These are phyloP conservation scores for Diaporthe nobilis DNA, from an alignment of 2,329 filamentous ascomycete genomes.

Conservation along the genomic window DNA sequence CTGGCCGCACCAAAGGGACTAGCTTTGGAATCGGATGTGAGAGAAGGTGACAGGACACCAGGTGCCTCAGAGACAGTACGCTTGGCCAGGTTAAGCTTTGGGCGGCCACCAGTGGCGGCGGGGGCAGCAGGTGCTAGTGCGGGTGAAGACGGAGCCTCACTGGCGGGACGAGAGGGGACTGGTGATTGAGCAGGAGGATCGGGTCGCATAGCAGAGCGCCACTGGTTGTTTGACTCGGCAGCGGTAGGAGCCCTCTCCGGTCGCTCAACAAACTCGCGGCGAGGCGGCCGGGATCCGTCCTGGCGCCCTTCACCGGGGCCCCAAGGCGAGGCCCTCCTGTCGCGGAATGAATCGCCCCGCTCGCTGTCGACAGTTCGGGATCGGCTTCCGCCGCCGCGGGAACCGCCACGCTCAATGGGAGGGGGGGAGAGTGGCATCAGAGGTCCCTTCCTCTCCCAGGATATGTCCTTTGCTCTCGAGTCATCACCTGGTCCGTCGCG, in stretches of 20 bases:
- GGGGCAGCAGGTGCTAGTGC: constrained; percentile 64
- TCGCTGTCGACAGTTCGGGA: constrained; percentile 70
- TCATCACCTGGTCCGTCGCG: constrained; percentile 39
- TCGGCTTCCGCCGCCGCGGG: constrained; percentile 67
- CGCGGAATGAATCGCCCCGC: constrained; percentile 65
- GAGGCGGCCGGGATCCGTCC: constrained; percentile 84
- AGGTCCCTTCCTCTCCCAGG: constrained; percentile 96
- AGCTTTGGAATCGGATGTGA: constrained; percentile 80
- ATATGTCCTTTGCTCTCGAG: constrained; percentile 53
- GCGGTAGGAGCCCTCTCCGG: constrained; percentile 83
- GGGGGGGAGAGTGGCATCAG: constrained; percentile 75
- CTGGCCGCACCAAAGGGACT: constrained; percentile 95
- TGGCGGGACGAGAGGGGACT: constrained; percentile 78
- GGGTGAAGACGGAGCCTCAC: constrained; percentile 82
- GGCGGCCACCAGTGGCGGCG: constrained; percentile 73
- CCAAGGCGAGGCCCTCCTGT: constrained; percentile 78
- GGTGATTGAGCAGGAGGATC: constrained; percentile 75
- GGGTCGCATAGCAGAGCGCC: constrained; percentile 93
- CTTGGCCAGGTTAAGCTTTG: constrained; percentile 90
- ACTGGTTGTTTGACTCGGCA: constrained; percentile 92
- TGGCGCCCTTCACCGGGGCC: constrained; percentile 75
- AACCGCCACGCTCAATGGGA: constrained; percentile 64
- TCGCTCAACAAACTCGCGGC: constrained; percentile 78
- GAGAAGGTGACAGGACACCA: constrained; percentile 65
- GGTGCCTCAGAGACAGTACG: constrained; percentile 85